These are phyloP conservation scores for Stephanodiscus minutulus DNA, from an alignment of 108 stramenopile genomes.

Conservation along the genomic window DNA sequence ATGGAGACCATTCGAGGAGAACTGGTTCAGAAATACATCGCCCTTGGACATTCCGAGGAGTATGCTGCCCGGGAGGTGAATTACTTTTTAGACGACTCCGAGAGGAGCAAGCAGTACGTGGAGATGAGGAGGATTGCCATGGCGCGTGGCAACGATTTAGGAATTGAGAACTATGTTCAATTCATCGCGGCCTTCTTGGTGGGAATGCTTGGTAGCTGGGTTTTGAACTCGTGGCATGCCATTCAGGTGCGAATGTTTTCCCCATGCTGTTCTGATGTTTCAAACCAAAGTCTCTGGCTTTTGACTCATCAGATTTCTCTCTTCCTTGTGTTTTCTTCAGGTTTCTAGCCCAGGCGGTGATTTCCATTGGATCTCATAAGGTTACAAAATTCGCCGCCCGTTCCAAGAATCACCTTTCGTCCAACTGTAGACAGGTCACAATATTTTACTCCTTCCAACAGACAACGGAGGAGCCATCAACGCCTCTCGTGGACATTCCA, in stretches of 20 bases:
- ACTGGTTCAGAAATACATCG: conserved; percentile 47
- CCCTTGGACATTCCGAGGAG: conserved; percentile 41
- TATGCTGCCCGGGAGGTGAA: conserved; percentile 43
- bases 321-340: conserved; percentile 12
- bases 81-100: conserved; percentile 48
- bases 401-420: not conserved
- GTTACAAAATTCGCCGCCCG: not conserved
- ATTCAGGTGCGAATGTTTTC: conserved; percentile 16
- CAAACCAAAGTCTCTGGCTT: not conserved
- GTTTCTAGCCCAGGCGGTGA: conserved; percentile 23
- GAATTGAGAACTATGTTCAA: conserved; percentile 44
- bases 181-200: conserved; percentile 43
- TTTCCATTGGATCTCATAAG: conserved; percentile 36
- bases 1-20: conserved; percentile 42
- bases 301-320: not conserved
- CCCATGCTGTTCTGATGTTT: not conserved
- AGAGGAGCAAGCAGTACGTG: conserved; percentile 44
- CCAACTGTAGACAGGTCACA: not conserved
- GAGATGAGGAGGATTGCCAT: conserved; percentile 52
- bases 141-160: conserved; percentile 46
- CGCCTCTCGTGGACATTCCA: no score
- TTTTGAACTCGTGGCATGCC: conserved; percentile 16
- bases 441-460: not conserved
- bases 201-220: conserved; percentile 34
- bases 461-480: no score